Evolutionary conservation across 2,329 filamentous ascomycete species (phyloP).

Genomic region (Colletotrichum musae): DNA sequence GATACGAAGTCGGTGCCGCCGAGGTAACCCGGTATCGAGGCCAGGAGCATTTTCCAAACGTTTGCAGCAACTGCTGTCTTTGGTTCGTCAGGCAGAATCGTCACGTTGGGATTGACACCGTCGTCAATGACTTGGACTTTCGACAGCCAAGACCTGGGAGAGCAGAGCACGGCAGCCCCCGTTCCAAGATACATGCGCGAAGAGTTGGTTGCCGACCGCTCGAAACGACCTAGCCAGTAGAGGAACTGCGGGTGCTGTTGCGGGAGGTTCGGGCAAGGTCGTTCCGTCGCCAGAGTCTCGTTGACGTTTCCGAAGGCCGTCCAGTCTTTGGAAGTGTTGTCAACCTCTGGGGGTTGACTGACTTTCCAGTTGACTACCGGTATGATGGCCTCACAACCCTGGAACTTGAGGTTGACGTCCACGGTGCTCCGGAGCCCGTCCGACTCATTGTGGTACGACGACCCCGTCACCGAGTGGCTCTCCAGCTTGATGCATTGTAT

Average conservation of each 20-base stretch:
- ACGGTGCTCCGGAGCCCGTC: background rate
- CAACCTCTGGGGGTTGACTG: background rate
- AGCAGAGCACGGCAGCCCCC: conserved; percentile 21
- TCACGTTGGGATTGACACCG: conserved; percentile 7
- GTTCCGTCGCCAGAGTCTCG: background rate
- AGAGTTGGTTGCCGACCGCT: background rate
- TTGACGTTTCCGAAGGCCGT: background rate
- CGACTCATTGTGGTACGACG: background rate
- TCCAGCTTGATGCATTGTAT: conserved; percentile 16
- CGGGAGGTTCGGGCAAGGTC: conserved; percentile 15
- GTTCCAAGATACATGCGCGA: background rate
- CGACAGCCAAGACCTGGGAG: conserved; percentile 18
- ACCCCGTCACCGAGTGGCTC: background rate
- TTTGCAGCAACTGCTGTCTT: background rate
- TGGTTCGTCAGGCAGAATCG: background rate
- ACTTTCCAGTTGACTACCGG: conserved; percentile 1
- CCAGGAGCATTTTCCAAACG: conserved; percentile 12
- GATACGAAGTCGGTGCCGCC: background rate
- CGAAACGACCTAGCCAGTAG: conserved; percentile 8
- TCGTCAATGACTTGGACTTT: conserved; percentile 27
- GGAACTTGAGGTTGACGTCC: conserved; percentile 12
- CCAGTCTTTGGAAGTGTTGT: background rate
- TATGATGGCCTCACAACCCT: conserved; percentile 14
- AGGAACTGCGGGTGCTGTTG: conserved; percentile 11
- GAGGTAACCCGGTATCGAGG: background rate